Evolutionary conservation across 2,329 filamentous ascomycete species (phyloP).

Genomic region (Cladosporium sphaerospermum): DNA sequence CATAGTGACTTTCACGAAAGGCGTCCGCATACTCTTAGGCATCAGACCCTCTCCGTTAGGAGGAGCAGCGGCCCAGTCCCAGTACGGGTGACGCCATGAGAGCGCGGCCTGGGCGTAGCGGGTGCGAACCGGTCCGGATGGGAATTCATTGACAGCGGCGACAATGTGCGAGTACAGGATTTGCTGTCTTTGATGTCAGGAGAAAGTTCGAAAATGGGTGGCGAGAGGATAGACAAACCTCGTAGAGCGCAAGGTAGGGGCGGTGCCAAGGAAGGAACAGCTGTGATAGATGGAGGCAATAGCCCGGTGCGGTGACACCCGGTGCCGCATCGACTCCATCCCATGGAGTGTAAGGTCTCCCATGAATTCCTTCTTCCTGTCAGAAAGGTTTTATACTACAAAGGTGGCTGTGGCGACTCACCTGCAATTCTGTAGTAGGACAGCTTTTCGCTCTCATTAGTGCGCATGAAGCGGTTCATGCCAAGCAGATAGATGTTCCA

Average conservation of each 20-base stretch:
- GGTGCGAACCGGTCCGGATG: constrained; percentile 30
- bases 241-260: constrained; percentile 62
- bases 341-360: constrained; percentile 60
- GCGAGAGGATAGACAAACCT: constrained; percentile 36
- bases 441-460: constrained; percentile 55
- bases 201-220: not conserved
- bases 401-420: constrained; percentile 33
- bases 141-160: constrained; percentile 38
- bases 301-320: constrained; percentile 56
- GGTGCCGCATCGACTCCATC: constrained; percentile 44
- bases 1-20: constrained; percentile 32
- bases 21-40: constrained; percentile 35
- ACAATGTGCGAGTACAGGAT: constrained; percentile 35
- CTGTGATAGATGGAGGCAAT: constrained; percentile 69
- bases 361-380: constrained; percentile 63
- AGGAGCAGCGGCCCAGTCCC: constrained; percentile 42
- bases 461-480: constrained; percentile 64
- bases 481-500: constrained; percentile 75
- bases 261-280: constrained; percentile 81
- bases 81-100: constrained; percentile 41
- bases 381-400: not conserved
- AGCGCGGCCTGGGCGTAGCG: constrained; percentile 36
- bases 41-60: constrained; percentile 27
- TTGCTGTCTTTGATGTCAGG: constrained; percentile 31
- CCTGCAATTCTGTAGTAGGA: constrained; percentile 78